Base-by-base conservation (phyloP, 2,329 filamentous ascomycete species). In the Hymenotorrendiella dingleyae region DNA sequence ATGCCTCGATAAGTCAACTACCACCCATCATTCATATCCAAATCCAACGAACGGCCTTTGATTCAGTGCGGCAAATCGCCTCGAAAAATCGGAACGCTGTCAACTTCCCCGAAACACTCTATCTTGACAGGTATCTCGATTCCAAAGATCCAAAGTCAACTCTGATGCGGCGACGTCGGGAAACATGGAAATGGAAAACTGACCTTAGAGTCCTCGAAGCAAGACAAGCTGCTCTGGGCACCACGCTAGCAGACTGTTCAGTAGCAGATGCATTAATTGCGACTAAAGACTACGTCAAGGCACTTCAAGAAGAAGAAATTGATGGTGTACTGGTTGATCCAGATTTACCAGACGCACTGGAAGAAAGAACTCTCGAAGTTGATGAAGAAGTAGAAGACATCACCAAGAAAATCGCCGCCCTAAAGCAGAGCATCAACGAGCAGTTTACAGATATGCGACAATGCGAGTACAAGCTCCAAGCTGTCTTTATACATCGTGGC, bases 401-500 rank as follows among this genome's bases (percentile, higher is more conserved):
- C 53, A 59, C 68, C 19, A 57, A 66, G 2, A 69, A 79, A 46
- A 75, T 80, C 38, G 66, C 63, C 35, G 58, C 65, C 10, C 63
- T 68, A 4, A 59, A 57, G 14, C 45, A 56, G 30, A 65, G 66
- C 42, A 60, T 69, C 9, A 60, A 65, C 3, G 52, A 65, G 3
- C 72, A 84, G 39, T 91, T 89, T 57, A 70, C 71, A 3, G 73
- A 77, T 40, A 74, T 82, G 57, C 73, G 74, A 32, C 69, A 78
- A 20, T 69, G 86, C 35, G 77, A 82, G 9, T 98, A 97, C 62
- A 80, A 80, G 11, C 76, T 98, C 4, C 90, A 96, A 54, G 87
- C 91, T 0, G 85, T 96, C 23, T 94, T 98, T 58, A 91, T 95
- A 56, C 93, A 98, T 62, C 82, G 84, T 16, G 86, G 86, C 23